Evolutionary conservation across 768 basidiomycete species (phyloP).

Genomic region (Calocybe indica): DNA sequence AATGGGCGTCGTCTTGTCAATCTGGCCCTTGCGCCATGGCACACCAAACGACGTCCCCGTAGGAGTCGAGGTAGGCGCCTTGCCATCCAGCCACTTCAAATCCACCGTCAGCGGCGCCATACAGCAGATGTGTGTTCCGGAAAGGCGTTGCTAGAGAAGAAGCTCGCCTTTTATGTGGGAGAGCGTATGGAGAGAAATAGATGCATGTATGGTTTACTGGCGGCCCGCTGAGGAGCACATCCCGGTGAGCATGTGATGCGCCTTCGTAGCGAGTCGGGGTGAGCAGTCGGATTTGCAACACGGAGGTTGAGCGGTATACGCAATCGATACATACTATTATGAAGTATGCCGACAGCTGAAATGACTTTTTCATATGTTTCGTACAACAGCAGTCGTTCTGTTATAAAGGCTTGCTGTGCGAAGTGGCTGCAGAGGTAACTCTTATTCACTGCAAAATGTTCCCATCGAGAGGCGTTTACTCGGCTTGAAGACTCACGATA

Average conservation of each 20-base stretch:
- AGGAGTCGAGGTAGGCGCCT: conserved; percentile 21
- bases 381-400: too few species aligned
- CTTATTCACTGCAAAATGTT: too few species aligned
- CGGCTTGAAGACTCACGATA: too few species aligned
- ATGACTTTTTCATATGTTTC: too few species aligned
- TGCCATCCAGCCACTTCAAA: conserved; percentile 27
- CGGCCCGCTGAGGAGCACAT: conserved; percentile 5
- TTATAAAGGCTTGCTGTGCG: too few species aligned
- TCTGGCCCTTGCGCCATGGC: conserved; percentile 29
- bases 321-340: too few species aligned
- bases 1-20: conserved; percentile 29
- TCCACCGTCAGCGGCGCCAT: conserved; percentile 16
- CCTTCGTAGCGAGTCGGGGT: neutral
- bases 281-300: neutral
- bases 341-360: too few species aligned
- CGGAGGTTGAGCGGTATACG: too few species aligned
- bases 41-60: conserved; percentile 29
- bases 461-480: too few species aligned
- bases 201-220: neutral
- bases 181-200: neutral
- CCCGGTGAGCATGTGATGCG: conserved; percentile 7
- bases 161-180: conserved; percentile 1
- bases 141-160: too few species aligned
- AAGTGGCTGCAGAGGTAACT: too few species aligned
- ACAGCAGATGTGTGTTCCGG: too few species aligned